phyloP scores from a whole-genome alignment of 2,329 filamentous ascomycete species.

The Cercospora sp. region DNA sequence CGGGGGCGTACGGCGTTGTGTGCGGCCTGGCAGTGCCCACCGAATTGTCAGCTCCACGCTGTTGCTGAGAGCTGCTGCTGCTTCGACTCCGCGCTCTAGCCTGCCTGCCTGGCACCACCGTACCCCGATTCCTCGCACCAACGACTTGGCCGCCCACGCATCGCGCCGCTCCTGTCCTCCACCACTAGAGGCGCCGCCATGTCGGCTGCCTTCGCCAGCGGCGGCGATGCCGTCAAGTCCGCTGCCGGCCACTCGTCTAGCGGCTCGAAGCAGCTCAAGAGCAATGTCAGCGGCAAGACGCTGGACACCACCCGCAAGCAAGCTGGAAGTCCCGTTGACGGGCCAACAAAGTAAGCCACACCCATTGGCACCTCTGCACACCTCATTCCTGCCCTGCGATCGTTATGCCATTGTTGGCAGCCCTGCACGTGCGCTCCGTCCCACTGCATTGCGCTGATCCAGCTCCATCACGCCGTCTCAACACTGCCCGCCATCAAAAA shows the following conservation, averaged over 20 bases:
- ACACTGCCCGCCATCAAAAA: neutral
- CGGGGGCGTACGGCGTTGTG: constrained; percentile 9
- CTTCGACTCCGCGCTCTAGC: constrained; percentile 1
- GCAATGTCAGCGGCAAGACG: constrained; percentile 52
- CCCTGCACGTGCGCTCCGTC: constrained; percentile 11
- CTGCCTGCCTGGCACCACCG: constrained; percentile 2
- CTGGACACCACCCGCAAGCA: constrained; percentile 57
- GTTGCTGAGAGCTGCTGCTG: neutral
- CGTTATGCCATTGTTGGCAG: neutral
- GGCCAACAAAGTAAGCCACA: constrained; percentile 54
- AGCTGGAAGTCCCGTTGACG: constrained; percentile 56
- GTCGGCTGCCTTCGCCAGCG: constrained; percentile 36
- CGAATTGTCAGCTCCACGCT: too few relatives aligned
- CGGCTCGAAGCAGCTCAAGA: constrained; percentile 47
- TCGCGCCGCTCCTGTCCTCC: constrained; percentile 21
- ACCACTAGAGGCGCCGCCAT: constrained; percentile 25
- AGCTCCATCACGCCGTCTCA: constrained; percentile 3
- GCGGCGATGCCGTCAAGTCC: constrained; percentile 28
- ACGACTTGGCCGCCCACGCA: constrained; percentile 9
- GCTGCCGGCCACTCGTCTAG: constrained; percentile 10
- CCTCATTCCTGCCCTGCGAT: neutral
- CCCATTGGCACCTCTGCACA: constrained; percentile 17
- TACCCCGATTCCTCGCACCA: constrained; percentile 6
- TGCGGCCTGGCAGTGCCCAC: neutral
- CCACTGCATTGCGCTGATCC: constrained; percentile 14